Percentiles rank a stretch among this genome's conserved stretches.
Conservation (phyloP, 2,329 filamentous ascomycete genomes). For the Fusarium dimerum region DNA sequence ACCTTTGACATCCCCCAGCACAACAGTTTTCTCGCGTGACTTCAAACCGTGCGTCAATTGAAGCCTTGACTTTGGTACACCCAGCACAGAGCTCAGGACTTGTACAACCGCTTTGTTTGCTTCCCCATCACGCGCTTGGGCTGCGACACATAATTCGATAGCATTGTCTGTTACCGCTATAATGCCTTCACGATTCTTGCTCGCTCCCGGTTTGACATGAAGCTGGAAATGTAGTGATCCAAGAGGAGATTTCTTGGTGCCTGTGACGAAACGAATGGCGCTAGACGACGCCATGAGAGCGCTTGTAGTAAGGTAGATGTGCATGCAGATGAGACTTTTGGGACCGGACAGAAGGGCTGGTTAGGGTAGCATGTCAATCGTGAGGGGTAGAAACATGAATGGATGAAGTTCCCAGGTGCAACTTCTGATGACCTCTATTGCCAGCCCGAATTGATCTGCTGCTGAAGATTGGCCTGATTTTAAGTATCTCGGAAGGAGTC, state of each 20-base stretch:
- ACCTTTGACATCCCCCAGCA: constrained; percentile 38
- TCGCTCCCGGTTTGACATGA: constrained; percentile 67
- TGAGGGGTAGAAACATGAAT: constrained; percentile 17
- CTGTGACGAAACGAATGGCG: constrained; percentile 49
- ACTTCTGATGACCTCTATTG: not conserved
- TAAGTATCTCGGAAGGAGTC: no score
- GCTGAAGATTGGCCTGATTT: no score
- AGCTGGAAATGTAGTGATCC: constrained; percentile 61
- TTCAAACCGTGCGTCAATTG: constrained; percentile 64
- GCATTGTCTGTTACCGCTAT: constrained; percentile 53
- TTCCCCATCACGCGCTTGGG: constrained; percentile 65
- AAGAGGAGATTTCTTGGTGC: constrained; percentile 46
- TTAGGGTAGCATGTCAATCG: constrained; percentile 15
- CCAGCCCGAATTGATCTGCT: not conserved
- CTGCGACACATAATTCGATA: constrained; percentile 66
- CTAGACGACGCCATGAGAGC: constrained; percentile 30
- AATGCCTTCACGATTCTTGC: constrained; percentile 62
- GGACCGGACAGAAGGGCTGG: not conserved
- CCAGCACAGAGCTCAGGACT: constrained; percentile 61
- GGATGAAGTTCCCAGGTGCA: not conserved
- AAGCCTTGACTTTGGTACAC: constrained; percentile 64
- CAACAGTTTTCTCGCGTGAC: constrained; percentile 64
- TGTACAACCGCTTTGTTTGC: constrained; percentile 67
- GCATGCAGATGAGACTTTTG: not conserved
- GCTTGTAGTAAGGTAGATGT: not conserved